phyloP scores from a whole-genome alignment of 2,329 filamentous ascomycete genomes.

The Aspergillus tamarii region DNA sequence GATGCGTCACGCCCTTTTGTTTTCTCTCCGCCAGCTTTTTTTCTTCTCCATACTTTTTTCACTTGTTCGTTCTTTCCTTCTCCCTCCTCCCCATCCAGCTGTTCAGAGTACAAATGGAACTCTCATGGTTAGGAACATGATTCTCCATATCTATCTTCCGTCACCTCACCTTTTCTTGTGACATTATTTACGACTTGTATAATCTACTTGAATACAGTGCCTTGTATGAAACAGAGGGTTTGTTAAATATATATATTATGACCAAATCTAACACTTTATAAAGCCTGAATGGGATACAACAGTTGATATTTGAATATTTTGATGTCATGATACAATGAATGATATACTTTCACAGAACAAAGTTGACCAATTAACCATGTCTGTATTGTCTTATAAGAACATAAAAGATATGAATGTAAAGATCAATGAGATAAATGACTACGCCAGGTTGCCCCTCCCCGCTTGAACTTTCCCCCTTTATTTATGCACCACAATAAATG shows the following conservation, averaged over 20 bases:
- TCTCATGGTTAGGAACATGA: not conserved
- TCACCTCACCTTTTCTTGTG: not conserved
- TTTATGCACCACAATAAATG: not conserved
- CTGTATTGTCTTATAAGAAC: conserved; percentile 20
- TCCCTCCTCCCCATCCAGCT: not conserved
- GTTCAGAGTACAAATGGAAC: not conserved
- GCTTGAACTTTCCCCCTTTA: not conserved
- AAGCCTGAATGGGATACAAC: not conserved
- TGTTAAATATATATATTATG: not conserved
- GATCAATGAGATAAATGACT: not conserved
- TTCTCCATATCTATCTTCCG: not conserved
- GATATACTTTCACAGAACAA: conserved; percentile 5
- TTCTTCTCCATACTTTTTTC: not conserved
- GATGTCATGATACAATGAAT: conserved; percentile 6
- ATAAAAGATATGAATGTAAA: conserved; percentile 13
- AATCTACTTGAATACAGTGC: not conserved
- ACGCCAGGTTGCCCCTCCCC: not conserved
- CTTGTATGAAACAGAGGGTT: not conserved
- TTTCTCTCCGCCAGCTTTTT: not conserved
- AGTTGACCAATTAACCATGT: conserved; percentile 8
- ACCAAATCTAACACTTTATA: not conserved
- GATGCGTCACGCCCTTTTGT: conserved; percentile 8
- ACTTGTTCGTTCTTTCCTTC: not conserved
- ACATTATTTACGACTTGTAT: not conserved
- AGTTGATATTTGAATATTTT: not conserved